Base-by-base conservation (phyloP, 73 alveolate genomes). In the Diophrys appendiculata region DNA sequence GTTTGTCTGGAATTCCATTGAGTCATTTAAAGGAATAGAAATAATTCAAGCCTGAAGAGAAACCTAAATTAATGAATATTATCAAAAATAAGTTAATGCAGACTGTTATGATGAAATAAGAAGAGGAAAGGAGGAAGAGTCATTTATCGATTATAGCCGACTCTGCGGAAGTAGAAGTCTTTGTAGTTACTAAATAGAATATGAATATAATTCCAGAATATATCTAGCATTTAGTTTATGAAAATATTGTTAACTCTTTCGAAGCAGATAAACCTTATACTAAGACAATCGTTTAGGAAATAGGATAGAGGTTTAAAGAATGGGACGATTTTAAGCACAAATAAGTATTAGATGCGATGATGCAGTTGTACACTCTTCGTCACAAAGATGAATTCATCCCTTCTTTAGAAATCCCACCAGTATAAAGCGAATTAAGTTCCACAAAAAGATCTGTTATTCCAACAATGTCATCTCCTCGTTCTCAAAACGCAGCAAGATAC, bases 311-410 rank as follows among this genome's bases (percentile, higher is more conserved):
- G 43, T 79, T 79, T 52, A 79, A 76, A 69, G 88, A 79, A n/a
- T 79, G 88, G 88, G 88, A 79, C 52, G 52, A 26, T 35, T 79
- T 52, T 68, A 79, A 79, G n/a, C n/a, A n/a, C n/a, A n/a, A n/a
- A n/a, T n/a, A n/a, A n/a, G n/a, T n/a, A n/a, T n/a, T n/a, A n/a
- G n/a, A n/a, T n/a, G n/a, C n/a, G n/a, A n/a, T n/a, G n/a, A n/a
- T n/a, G n/a, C n/a, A n/a, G n/a, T n/a, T n/a, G n/a, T n/a, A n/a
- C n/a, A n/a, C n/a, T n/a, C n/a, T n/a, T n/a, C n/a, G n/a, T n/a
- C n/a, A n/a, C n/a, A n/a, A n/a, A n/a, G n/a, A n/a, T n/a, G n/a
- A n/a, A n/a, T n/a, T n/a, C n/a, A n/a, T n/a, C n/a, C n/a, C n/a
- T n/a, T n/a, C n/a, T n/a, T n/a, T n/a, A n/a, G n/a, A n/a, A n/a